A percentile compares a stretch with the other conserved stretches of the same genome.
Conservation (phyloP, 164 flowering plant species). For the Sedum album region DNA sequence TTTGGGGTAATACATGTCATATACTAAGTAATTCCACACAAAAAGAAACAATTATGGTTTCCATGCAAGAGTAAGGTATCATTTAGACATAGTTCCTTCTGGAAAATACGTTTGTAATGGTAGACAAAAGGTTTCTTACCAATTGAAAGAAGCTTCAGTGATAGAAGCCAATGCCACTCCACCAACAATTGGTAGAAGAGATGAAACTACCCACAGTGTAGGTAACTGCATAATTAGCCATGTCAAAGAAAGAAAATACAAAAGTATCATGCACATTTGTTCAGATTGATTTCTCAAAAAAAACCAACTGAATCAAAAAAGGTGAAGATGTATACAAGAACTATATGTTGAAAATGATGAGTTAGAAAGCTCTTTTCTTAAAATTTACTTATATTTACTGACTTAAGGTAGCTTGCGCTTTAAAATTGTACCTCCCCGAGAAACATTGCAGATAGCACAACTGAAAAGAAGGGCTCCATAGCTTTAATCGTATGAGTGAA, state of each 20-base stretch:
- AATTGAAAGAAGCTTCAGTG: conserved; percentile 91
- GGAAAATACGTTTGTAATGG: neutral
- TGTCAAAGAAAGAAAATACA: neutral
- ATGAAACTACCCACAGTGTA: conserved; percentile 65
- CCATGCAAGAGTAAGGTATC: neutral
- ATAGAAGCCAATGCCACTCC: conserved; percentile 92
- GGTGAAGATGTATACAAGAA: no score
- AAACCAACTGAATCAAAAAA: no score
- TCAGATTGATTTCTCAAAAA: neutral
- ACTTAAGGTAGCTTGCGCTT: neutral
- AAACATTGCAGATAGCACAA: conserved; percentile 87
- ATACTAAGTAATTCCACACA: neutral
- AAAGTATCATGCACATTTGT: no score
- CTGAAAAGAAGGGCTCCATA: conserved; percentile 98
- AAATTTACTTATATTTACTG: neutral
- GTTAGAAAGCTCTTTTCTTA: no score
- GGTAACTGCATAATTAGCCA: conserved; percentile 45
- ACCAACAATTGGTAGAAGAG: conserved; percentile 89
- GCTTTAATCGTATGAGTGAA: conserved; percentile 98
- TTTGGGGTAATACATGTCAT: neutral
- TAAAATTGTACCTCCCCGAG: conserved; percentile 73
- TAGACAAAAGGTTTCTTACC: conserved; percentile 35
- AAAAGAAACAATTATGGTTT: neutral
- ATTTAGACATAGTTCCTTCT: neutral
- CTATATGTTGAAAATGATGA: no score